Base-by-base conservation (phyloP, 345 rosid genomes). In the Brassica rapa region DNA sequence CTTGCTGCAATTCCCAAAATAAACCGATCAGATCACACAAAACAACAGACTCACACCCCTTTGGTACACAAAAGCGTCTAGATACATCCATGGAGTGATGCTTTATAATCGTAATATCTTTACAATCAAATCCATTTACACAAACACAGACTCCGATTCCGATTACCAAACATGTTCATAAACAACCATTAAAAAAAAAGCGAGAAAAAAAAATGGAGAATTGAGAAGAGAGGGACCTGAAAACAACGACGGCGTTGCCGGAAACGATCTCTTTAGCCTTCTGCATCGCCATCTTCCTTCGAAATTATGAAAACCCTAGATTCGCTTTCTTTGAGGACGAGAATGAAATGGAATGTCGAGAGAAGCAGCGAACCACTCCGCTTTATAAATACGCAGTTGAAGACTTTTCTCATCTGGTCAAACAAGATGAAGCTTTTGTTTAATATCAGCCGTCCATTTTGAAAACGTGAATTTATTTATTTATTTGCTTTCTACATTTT, bases 261-360 rank as follows among this genome's bases (percentile, higher is more conserved):
- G 90, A 78, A 15, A 90, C 90, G 37, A 84, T 41, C 67, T 92
- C 91, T 72, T 88, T 80, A 1, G 93, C 90, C 85, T 89, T 90
- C 37, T 75, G 66, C 86, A 70, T 62, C 33, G 97, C 92, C 93
- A 87, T 85, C 25, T 55, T 66, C 69, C 75, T 12, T 30, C 15
- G 73, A 51, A 16, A 73, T 73, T 24, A 4, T 46, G 19, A n/a
- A 70, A 70, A 32, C 66, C 60, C n/a, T 76, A 66, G 14, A 66
- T 32, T 73, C 39, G 51, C 16, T 41, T 62, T 39, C 0, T 16
- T 51, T 23, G 62, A 46, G 1, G 14, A 30, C 46, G 55, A 23
- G 19, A 67, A 46, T 56, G 10, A 19, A 67, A 46, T 56, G 10
- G 41, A 49, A n/a, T 4, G n/a, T 8, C 4, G 5, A 16, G 23